Base-by-base conservation (phyloP, 768 basidiomycete genomes). In the Xerocomus spinulosus region DNA sequence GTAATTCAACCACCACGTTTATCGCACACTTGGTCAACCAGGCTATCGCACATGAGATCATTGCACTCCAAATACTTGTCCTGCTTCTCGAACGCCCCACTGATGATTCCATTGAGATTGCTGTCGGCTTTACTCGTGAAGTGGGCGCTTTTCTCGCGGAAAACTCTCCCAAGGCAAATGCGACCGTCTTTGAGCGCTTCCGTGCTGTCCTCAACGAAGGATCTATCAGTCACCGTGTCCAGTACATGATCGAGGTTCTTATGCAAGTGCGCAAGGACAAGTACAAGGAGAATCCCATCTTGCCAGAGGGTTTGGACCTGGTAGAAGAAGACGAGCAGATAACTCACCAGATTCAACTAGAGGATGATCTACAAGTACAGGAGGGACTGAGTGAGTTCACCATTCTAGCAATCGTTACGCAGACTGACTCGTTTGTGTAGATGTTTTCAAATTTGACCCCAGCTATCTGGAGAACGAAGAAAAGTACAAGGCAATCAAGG, bases 181-280 rank as follows among this genome's bases (percentile, higher is more conserved):
- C 90, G n/a, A 84, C 83, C 30, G 86, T 96, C 29, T 98, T 85
- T 63, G 96, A 98, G 66, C 88, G 94, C 20, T 97, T 98, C 81
- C 86, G 96, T 38, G 91, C 92, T 1, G 92, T 97, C 9, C 73
- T 99, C 28, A 96, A 98, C 68, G 96, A 98, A 67, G 92, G 92
- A 21, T 73, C 78, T 36, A 95, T 99, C 67, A 93, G 90, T 60
- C 93, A 98, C 58, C 83, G 96, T 57, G 91, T 95, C 24, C 96
- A 98, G 64, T 99, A 97, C 70, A 97, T 97, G 96, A 92, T 99
- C 57, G 96, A 98, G 70, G 96, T 98, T 3, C 76, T 98, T 39
- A 98, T 99, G 91, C 96, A 98, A 70, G 91, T 96, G 8, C 78
- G 96, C 57, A 97, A 96, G 73, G 96, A 99, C 75, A 94, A 92